Conservation (phyloP, 164 flowering plant genomes). For the Saururus chinensis region DNA sequence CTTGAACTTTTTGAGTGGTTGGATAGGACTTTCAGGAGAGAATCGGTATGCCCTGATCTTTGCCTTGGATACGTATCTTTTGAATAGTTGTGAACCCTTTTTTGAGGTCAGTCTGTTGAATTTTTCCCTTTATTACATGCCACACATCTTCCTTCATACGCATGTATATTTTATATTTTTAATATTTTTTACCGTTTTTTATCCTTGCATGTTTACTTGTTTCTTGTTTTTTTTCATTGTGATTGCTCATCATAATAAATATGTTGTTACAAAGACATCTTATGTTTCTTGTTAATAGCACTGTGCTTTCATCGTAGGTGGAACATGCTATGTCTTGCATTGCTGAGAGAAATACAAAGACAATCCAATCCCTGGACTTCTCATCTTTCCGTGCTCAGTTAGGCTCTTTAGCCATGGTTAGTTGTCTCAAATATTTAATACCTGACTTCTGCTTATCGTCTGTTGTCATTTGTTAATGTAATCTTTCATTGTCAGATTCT, state of each 20-base stretch:
- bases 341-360: conserved; percentile 51
- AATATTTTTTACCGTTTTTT: too few species aligned
- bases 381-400: conserved; percentile 72
- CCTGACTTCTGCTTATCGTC: background rate
- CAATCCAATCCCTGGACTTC: conserved; percentile 67
- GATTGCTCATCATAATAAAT: too few species aligned
- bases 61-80: background rate
- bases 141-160: too few species aligned
- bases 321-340: conserved; percentile 83
- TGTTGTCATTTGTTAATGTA: background rate
- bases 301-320: conserved; percentile 31
- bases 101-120: background rate
- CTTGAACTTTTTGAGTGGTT: conserved; percentile 96
- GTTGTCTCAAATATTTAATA: background rate
- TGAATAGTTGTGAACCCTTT: too few species aligned
- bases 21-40: conserved; percentile 60
- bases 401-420: conserved; percentile 72
- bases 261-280: background rate
- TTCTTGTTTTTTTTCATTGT: too few species aligned
- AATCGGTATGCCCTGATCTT: conserved; percentile 45
- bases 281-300: background rate
- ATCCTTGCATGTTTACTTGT: too few species aligned
- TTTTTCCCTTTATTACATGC: too few species aligned
- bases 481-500: conserved; percentile 47
- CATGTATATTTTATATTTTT: too few species aligned